Base-by-base conservation (phyloP, 1,284 basidiomycete species). In the Cryptococcus sp. region DNA sequence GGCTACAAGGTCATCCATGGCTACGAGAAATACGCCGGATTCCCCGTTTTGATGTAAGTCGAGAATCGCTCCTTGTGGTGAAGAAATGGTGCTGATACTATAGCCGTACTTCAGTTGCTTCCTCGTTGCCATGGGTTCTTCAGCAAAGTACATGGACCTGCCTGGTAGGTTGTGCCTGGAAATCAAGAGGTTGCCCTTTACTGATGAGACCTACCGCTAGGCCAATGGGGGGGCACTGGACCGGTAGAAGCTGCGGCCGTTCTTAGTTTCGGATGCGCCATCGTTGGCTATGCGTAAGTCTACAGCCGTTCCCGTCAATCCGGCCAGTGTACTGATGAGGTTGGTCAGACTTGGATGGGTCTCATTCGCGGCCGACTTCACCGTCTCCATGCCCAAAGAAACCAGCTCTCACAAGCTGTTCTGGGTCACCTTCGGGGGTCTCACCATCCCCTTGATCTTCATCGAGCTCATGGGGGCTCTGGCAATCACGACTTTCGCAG, bases 1-100 rank as follows among this genome's bases (percentile, higher is more conserved):
- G 81, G 81, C 4, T 82, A 82, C 61, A 74, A 75, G 22, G 66
- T 80, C 41, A 75, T 83, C 8, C 81, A 82, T 62, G 52, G 64
- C 2, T 78, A 80, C 52, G 80, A 81, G 59, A 71, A 71, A 35
- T 80, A 75, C 60, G 66, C 80, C 27, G 82, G 80, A 71, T 67
- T 80, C 39, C 81, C 81, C 38, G 73, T 80, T 44, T 55, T 76
- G 17, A 65, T 75, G 50, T 52, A 31, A 47, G 49, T 51, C 5
- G 17, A 11, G 31, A 35, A 10, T 35, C 31, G 31, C 5, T 35
- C 2, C 10, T 10, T 13, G 31, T 35, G 4, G 25, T 6, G 25
- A 6, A 25, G 25, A 25, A 25, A 5, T 35, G 31, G 31, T 4
- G 20, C 10, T 42, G 22, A 22, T 5, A 10, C 15, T 10, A 6